Conservation (phyloP, 2,329 filamentous ascomycete species). For the Pseudogymnoascus sp. region DNA sequence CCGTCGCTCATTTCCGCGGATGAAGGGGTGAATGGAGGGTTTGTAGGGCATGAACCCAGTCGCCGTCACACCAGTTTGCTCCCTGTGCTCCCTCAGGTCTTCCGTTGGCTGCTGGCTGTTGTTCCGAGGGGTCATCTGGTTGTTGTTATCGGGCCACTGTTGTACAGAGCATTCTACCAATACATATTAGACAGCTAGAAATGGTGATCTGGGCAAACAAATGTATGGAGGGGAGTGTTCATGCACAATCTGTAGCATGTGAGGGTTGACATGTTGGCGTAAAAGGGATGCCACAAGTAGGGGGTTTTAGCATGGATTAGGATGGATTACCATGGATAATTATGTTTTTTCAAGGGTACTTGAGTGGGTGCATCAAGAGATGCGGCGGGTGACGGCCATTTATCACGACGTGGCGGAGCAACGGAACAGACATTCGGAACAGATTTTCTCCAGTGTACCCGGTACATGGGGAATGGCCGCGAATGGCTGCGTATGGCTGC, state of each 20-base stretch:
- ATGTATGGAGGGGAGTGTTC: not conserved
- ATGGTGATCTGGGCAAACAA: not conserved
- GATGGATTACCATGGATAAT: no score
- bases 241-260: no score
- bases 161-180: not conserved
- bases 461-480: no score
- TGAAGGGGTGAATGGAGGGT: not conserved
- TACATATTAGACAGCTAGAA: not conserved
- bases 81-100: not conserved
- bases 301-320: no score
- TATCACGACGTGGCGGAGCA: no score
- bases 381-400: no score
- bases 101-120: not conserved
- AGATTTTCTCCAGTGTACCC: no score
- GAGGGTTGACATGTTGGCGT: not conserved
- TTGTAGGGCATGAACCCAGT: not conserved
- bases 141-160: not conserved
- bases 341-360: no score
- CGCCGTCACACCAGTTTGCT: not conserved
- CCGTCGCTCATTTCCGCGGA: not conserved
- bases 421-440: no score
- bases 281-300: not conserved
- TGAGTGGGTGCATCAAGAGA: no score
- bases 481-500: no score
- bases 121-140: not conserved